Evolutionary conservation across 768 basidiomycete genomes (phyloP), one percentile per base, ranked within the genome.

Genomic region (Lactifluus piperatus): DNA sequence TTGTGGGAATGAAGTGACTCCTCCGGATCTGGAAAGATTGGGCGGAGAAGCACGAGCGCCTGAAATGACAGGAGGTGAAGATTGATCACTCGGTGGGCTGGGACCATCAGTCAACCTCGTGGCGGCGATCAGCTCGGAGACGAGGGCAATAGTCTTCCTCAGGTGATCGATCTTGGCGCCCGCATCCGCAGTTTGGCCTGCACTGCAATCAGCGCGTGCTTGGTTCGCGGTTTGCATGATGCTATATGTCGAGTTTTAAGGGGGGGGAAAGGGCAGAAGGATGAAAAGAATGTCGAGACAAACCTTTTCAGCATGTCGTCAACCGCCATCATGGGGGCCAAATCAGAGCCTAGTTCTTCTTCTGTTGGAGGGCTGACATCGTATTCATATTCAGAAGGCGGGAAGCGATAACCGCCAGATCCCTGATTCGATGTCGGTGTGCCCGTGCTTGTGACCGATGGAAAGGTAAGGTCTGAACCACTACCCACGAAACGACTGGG

Each of bases 141-240:
- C 81, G 56, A 79, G 69, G 5, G 73, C 70, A 53, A 84, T 79
- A 36, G 79, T 78, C 67, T 77, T 76, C 66, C 73, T 81, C 65
- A 84, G 75, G 58, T 82, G 76, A 65, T 78, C 80, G 55, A 84
- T 77, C 65, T 78, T 79, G 29, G 68, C 74, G 41, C 74, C 74
- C 6, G 79, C 79, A 64, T 79, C 77, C 8, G 73, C 60, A 51
- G 75, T 75, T 62, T 80, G 77, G n/a, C 71, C 77, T 16, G 69
- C 61, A 29, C 72, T 72, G 62, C 79, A 83, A 34, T 78, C 77
- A 39, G 75, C 74, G 43, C 76, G 79, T 44, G 81, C 83, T 45
- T 80, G 79, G 54, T 77, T 75, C 39, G 83, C 83, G 16, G 82
- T 83, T 55, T 79, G 76, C 43, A 79, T 81, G 64, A 86, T 83